Percentiles rank a stretch among this genome's conserved stretches.
These are phyloP conservation scores for Earliella scabrosa DNA, from an alignment of 1,284 basidiomycete genomes.

Conservation along the genomic window DNA sequence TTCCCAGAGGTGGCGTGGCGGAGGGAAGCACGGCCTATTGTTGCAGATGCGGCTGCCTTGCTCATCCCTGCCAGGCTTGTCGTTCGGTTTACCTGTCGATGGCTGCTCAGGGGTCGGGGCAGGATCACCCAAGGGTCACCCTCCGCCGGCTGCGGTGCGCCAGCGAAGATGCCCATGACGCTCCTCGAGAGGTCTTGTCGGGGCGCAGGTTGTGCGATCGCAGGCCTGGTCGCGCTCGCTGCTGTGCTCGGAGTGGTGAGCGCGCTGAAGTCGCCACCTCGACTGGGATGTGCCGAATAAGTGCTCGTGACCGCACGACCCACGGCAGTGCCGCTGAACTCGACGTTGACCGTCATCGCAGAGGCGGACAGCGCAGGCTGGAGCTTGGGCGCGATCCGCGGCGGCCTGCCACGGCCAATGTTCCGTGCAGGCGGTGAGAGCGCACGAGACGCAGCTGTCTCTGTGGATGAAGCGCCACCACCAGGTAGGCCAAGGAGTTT, in stretches of 20 bases:
- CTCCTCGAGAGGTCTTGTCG: slow-evolving; percentile 34
- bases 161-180: slow-evolving; percentile 84
- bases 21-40: slow-evolving; percentile 31
- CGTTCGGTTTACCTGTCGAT: slow-evolving; percentile 23
- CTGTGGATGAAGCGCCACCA: slow-evolving; percentile 15
- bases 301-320: slow-evolving; percentile 75
- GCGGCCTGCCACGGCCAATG: slow-evolving; percentile 28
- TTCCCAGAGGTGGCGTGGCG: slow-evolving; percentile 21
- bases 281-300: slow-evolving; percentile 40
- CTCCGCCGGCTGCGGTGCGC: slow-evolving; percentile 58
- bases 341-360: slow-evolving; percentile 90
- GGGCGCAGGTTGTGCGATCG: slow-evolving; percentile 16
- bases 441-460: slow-evolving; percentile 29
- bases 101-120: slow-evolving; percentile 38
- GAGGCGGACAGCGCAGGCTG: slow-evolving; percentile 84
- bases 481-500: slow-evolving; percentile 62
- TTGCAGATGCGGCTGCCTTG: slow-evolving; percentile 19
- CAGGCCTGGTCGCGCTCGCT: slow-evolving; percentile 19
- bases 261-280: slow-evolving; percentile 23
- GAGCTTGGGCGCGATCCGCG: slow-evolving; percentile 70
- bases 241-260: slow-evolving; percentile 17
- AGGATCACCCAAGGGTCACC: slow-evolving; percentile 71
- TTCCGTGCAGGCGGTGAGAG: slow-evolving; percentile 34
- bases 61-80: slow-evolving; percentile 18
- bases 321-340: slow-evolving; percentile 82